Conservation (phyloP, 176 grass and related monocot genomes). For the Alopecurus myosuroides region DNA sequence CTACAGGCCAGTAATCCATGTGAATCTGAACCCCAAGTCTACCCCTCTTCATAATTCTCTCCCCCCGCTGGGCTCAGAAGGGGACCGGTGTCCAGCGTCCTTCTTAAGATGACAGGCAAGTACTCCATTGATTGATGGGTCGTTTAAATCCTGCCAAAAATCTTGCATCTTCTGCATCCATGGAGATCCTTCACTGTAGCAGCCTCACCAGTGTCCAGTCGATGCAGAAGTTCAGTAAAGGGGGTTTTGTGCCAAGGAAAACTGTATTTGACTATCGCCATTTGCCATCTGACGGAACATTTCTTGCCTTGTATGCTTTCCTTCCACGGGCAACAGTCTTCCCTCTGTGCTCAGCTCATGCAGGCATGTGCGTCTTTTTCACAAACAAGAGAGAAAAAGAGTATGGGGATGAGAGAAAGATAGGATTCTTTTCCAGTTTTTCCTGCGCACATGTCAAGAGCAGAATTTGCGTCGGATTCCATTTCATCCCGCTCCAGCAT, state of each 20-base stretch:
- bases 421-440: neutral
- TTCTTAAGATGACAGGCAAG: neutral
- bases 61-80: neutral
- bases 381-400: neutral
- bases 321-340: neutral
- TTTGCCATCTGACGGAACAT: neutral
- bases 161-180: constrained; percentile 7
- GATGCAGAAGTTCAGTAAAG: neutral
- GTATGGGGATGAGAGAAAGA: neutral
- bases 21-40: neutral
- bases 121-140: constrained; percentile 19
- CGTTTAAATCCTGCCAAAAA: constrained; percentile 11
- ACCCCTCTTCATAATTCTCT: neutral
- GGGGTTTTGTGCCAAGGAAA: neutral
- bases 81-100: neutral
- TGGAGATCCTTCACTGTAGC: constrained; percentile 19
- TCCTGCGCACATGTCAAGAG: neutral
- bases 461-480: neutral
- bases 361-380: neutral
- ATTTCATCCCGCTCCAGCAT: neutral
- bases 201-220: neutral
- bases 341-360: neutral
- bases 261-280: neutral
- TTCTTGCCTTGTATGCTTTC: neutral
- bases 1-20: neutral